Evolutionary conservation across 2,329 filamentous ascomycete species (phyloP), one percentile per base, ranked within the genome.

Genomic region (Ceratocystis diversiconidia): DNA sequence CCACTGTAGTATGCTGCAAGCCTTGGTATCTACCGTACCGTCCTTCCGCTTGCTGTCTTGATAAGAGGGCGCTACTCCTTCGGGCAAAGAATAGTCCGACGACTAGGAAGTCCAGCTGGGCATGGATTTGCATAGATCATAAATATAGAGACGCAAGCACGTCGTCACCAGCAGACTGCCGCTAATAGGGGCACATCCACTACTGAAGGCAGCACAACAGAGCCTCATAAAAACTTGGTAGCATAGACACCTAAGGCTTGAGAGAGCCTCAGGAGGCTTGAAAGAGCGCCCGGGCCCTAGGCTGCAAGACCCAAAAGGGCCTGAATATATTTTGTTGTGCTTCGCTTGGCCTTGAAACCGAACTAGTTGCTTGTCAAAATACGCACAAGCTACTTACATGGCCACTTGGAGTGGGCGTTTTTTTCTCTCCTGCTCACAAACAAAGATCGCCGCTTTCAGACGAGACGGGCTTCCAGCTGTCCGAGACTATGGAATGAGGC

Each of bases 401-500:
- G 8, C 10, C 10, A 36, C 32, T 36, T 36, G 32, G 10, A 32
- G 28, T 5, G 30, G 1, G 25, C 7, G 28, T 32, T 59, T 30
- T 59, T n/a, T 36, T 10, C 48, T 10, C 19, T 12, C 10, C 48
- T 12, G 25, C 17, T 19, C 17, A 19, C 6, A 22, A 15, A 22
- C 22, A 30, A 55, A 55, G 50, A 22, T 25, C 7, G 5, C 12
- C 19, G 52, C 28, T 57, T 57, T 32, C 28, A 52, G 48, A 36
- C 36, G 36, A 41, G 36, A 41, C 10, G 15, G 55, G 28, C 30
- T 59, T 59, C 55, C 55, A n/a, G 55, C n/a, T n/a, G 28, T 19
- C 55, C 55, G 55, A 59, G 55, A 59, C 55, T n/a, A 30, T 59
- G 55, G 55, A 59, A 59, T 59, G 55, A 57, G 52, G 55, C 55